Evolutionary conservation across 202 grass and related monocot species (phyloP).

Genomic region (Digitaria exilis): DNA sequence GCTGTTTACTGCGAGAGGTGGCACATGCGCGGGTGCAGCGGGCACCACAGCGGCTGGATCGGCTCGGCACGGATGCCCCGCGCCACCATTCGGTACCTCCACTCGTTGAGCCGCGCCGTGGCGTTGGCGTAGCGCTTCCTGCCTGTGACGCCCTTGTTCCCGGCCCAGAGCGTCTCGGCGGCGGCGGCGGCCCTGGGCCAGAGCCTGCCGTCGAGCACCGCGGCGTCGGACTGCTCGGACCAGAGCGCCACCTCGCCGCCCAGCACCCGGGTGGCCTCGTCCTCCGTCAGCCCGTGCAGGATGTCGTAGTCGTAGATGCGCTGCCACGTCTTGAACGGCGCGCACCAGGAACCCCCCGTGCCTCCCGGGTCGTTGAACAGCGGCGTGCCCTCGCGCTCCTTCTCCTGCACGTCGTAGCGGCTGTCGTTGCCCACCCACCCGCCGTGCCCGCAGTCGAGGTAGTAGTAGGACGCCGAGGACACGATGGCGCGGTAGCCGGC

Average conservation of each 20-base stretch:
- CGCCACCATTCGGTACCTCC: constrained; percentile 72
- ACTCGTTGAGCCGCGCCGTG: constrained; percentile 77
- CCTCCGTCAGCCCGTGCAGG: constrained; percentile 76
- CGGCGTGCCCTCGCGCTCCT: constrained; percentile 51
- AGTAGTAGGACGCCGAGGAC: constrained; percentile 91
- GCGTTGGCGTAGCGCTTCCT: constrained; percentile 81
- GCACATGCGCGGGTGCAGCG: constrained; percentile 77
- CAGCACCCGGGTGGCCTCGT: constrained; percentile 67
- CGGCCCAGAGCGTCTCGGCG: constrained; percentile 86
- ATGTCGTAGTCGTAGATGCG: constrained; percentile 97
- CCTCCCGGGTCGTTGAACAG: constrained; percentile 93
- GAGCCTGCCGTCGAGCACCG: constrained; percentile 71
- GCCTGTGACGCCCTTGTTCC: constrained; percentile 70
- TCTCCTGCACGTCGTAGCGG: constrained; percentile 88
- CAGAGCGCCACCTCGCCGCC: constrained; percentile 93
- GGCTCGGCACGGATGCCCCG: constrained; percentile 89
- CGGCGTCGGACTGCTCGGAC: constrained; percentile 83
- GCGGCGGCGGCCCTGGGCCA: constrained; percentile 84
- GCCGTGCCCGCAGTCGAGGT: constrained; percentile 94
- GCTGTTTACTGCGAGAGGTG: constrained; percentile 57
- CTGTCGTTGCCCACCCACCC: constrained; percentile 93
- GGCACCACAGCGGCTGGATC: constrained; percentile 85
- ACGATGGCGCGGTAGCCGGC: constrained; percentile 89
- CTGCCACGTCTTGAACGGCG: constrained; percentile 93
- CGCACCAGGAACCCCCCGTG: constrained; percentile 87